phyloP scores from a whole-genome alignment of 495 filamentous ascomycete species.

The Aspergillus panamensis region DNA sequence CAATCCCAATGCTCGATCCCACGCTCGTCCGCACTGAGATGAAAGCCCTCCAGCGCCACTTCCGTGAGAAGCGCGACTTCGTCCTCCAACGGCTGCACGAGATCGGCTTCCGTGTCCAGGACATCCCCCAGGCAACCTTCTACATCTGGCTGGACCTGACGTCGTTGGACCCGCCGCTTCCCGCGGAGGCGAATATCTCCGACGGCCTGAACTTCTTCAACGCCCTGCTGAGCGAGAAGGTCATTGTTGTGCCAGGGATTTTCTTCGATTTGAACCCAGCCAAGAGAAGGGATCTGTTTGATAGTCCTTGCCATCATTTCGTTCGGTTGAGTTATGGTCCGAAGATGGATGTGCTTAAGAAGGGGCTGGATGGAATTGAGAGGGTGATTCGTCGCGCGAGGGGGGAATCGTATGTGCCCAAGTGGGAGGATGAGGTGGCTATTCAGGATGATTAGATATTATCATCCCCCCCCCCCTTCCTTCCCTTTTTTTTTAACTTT shows the following conservation, averaged over 20 bases:
- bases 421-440: constrained; percentile 43
- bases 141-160: constrained; percentile 80
- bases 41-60: constrained; percentile 82
- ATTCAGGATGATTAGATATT: constrained; percentile 37
- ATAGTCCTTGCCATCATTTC: constrained; percentile 93
- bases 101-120: constrained; percentile 80
- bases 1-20: constrained; percentile 87
- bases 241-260: constrained; percentile 93
- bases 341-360: constrained; percentile 78
- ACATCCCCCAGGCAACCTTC: constrained; percentile 85
- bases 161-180: constrained; percentile 39
- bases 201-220: constrained; percentile 97
- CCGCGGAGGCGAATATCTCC: constrained; percentile 59
- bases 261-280: constrained; percentile 81
- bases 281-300: constrained; percentile 86
- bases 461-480: background rate
- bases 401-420: constrained; percentile 25
- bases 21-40: constrained; percentile 77
- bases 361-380: constrained; percentile 87
- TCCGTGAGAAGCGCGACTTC: constrained; percentile 87
- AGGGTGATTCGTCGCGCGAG: constrained; percentile 55
- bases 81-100: constrained; percentile 69
- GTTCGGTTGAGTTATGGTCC: constrained; percentile 90
- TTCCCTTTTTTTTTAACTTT: no score
- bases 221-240: constrained; percentile 84